Conservation (phyloP, 73 alveolate species). For the Halteria grandinella region DNA sequence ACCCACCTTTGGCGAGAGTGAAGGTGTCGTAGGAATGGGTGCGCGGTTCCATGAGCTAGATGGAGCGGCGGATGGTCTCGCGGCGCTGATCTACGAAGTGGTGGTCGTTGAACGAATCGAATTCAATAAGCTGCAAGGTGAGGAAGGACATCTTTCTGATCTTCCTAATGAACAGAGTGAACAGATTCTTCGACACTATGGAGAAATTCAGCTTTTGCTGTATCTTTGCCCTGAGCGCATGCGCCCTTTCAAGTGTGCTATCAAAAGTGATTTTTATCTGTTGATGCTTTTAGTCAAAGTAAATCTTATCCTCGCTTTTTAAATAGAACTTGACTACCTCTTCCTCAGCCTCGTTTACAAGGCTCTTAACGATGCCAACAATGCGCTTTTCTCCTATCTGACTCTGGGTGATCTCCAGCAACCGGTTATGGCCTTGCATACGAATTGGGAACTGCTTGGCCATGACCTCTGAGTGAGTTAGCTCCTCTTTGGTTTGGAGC, state of each 20-base stretch:
- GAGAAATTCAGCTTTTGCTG: neutral
- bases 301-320: constrained; percentile 1
- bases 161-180: neutral
- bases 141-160: neutral
- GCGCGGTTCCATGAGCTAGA: too few species aligned
- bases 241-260: neutral
- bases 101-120: constrained; percentile 28
- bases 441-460: too few species aligned
- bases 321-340: constrained; percentile 7
- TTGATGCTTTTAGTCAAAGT: constrained; percentile 9
- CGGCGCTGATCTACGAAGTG: neutral
- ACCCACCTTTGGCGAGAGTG: constrained; percentile 1
- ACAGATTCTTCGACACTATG: neutral
- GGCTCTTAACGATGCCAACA: too few species aligned
- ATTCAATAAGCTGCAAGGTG: neutral
- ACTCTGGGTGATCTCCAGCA: too few species aligned
- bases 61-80: too few species aligned
- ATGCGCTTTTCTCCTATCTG: too few species aligned
- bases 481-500: too few species aligned
- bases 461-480: too few species aligned
- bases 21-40: constrained; percentile 24
- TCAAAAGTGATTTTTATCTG: neutral
- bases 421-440: too few species aligned
- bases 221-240: neutral
- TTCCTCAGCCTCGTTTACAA: too few species aligned